These are phyloP conservation scores for Xylaria grammica DNA, from an alignment of 495 filamentous ascomycete genomes.

Conservation along the genomic window DNA sequence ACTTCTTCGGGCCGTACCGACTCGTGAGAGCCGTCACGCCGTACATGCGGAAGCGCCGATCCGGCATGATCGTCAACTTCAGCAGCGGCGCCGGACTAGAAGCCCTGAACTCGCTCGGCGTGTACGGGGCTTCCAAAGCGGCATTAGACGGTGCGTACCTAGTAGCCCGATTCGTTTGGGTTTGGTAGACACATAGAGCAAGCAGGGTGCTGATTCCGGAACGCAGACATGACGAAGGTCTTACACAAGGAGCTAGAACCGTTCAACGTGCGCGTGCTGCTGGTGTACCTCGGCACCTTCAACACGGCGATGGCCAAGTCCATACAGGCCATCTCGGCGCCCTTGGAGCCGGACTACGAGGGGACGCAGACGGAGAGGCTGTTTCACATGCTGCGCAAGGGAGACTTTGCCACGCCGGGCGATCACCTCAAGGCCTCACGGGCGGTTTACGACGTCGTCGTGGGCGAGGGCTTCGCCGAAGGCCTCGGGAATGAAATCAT, in stretches of 20 bases:
- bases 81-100: slow-evolving; percentile 49
- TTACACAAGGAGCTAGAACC: slow-evolving; percentile 49
- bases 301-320: slow-evolving; percentile 50
- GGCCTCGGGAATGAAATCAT: slow-evolving; percentile 46
- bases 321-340: slow-evolving; percentile 27
- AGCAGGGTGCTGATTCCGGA: background rate
- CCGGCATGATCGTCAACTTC: slow-evolving; percentile 52
- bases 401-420: slow-evolving; percentile 37
- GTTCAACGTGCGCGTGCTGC: slow-evolving; percentile 47
- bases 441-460: slow-evolving; percentile 48
- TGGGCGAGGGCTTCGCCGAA: slow-evolving; percentile 44
- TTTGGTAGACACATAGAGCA: background rate
- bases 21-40: slow-evolving; percentile 52
- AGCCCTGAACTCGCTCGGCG: slow-evolving; percentile 39
- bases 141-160: slow-evolving; percentile 47
- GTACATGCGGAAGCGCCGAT: slow-evolving; percentile 48
- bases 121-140: slow-evolving; percentile 50
- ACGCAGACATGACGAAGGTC: slow-evolving; percentile 32
- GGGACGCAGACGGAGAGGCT: slow-evolving; percentile 39
- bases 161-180: too few relatives aligned
- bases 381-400: slow-evolving; percentile 34
- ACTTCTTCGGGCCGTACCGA: slow-evolving; percentile 57
- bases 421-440: slow-evolving; percentile 39
- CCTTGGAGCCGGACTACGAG: slow-evolving; percentile 38
- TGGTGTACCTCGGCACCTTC: slow-evolving; percentile 46